phyloP scores from a whole-genome alignment of 2,329 filamentous ascomycete species.

The Penicillium sp. region DNA sequence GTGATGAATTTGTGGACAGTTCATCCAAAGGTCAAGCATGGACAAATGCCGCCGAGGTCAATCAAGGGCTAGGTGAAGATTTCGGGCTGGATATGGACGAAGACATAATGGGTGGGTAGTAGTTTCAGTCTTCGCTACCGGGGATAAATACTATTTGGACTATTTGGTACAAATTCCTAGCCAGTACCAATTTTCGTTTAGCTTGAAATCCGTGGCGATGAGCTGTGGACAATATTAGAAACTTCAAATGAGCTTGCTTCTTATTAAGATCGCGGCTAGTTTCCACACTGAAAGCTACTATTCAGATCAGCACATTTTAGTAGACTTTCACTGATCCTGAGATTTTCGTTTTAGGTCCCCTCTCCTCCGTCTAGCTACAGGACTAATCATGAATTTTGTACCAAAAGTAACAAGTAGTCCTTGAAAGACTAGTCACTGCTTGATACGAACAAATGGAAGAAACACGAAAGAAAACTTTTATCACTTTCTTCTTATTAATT shows the following conservation, averaged over 20 bases:
- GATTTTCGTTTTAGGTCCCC: too few species aligned
- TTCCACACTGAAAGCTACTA: too few species aligned
- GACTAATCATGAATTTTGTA: too few species aligned
- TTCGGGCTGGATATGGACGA: constrained; percentile 35
- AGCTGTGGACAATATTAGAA: neutral
- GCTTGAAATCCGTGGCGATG: neutral
- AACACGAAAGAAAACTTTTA: too few species aligned
- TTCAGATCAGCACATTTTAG: too few species aligned
- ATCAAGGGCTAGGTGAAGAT: constrained; percentile 7
- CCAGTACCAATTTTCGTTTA: neutral
- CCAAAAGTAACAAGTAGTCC: too few species aligned
- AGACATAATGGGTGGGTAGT: constrained; percentile 39
- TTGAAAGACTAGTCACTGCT: too few species aligned
- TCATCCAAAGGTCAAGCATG: constrained; percentile 49
- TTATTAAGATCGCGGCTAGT: neutral
- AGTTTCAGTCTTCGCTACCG: neutral
- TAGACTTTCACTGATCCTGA: too few species aligned
- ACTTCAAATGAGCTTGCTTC: neutral
- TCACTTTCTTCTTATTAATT: too few species aligned
- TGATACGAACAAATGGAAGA: too few species aligned
- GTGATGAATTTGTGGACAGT: constrained; percentile 58
- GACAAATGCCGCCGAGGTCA: constrained; percentile 21
- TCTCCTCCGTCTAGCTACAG: too few species aligned
- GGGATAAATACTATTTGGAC: too few species aligned
- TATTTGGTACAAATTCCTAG: neutral